Evolutionary conservation across 805 yeast species (phyloP), one percentile per base, ranked within the genome.

Genomic region (Saccharomycopsis lassenensis): DNA sequence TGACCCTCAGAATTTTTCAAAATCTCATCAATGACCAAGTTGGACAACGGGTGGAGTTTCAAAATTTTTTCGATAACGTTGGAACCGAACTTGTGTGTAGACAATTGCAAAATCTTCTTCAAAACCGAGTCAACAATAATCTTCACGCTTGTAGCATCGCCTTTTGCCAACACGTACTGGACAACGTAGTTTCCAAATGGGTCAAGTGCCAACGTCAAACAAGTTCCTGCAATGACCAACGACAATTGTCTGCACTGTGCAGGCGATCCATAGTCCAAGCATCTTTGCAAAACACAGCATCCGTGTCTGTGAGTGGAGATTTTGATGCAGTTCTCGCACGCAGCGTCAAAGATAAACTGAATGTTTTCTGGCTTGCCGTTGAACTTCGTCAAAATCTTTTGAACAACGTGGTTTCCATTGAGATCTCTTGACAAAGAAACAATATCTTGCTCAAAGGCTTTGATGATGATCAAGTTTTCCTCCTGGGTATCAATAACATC

Each of bases 121-220:
- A 55, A 61, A 23, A 64, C 49, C 11, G 52, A 43, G 6, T 56
- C 49, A 11, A 60, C 56, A 32, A 63, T 59, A 34, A 52, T 50
- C 7, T 40, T 38, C 7, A 59, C 57, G 26, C 55, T 50, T 18
- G 53, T 56, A 15, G 50, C 52, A n/a, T 52, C 48, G 39, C 57
- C 56, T 35, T 73, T 62, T 2, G 69, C 61, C 45, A 82, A 62
- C 16, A 91, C 94, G 52, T 91, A 89, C 58, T 91, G 98, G 35
- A 91, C 86, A 34, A 91, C 97, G 57, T 91, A 91, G 57, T 91
- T 91, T 24, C 98, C 98, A 61, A 82, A 91, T 10, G 96, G 96
- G 58, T 91, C 96, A 39, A 82, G 66, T 12, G 93, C 77, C 36
- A 91, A 66, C 24, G 65, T 67, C 31, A 77, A 68, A 25, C 93